phyloP scores from a whole-genome alignment of 768 basidiomycete species.

The Boletus barrowsii region DNA sequence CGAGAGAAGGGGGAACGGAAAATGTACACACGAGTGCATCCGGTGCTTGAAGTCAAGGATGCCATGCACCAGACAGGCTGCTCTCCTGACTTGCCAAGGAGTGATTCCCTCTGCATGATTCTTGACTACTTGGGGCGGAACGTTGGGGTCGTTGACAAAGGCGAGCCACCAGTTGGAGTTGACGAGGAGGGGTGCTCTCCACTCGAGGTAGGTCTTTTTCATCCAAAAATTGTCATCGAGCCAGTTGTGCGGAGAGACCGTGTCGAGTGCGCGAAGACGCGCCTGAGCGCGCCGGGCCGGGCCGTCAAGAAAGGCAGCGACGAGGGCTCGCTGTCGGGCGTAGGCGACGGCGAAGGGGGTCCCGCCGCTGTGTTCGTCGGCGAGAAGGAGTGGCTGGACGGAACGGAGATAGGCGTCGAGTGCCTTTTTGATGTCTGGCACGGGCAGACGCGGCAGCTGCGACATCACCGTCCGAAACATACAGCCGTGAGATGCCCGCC shows the following conservation, averaged over 20 bases:
- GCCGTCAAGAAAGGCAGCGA: slow-evolving; percentile 12
- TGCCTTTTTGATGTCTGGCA: slow-evolving; percentile 74
- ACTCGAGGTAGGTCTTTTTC: slow-evolving; percentile 83
- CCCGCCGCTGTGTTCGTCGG: slow-evolving; percentile 63
- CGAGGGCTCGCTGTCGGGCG: slow-evolving; percentile 20
- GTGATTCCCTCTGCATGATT: slow-evolving; percentile 43
- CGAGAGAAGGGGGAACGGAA: neutral
- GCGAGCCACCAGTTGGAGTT: slow-evolving; percentile 98
- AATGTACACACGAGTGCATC: slow-evolving; percentile 52
- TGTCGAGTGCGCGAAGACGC: slow-evolving; percentile 64
- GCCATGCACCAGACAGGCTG: slow-evolving; percentile 77
- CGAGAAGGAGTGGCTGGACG: slow-evolving; percentile 73
- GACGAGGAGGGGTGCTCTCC: slow-evolving; percentile 78
- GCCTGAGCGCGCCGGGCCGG: slow-evolving; percentile 20
- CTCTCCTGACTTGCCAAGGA: slow-evolving; percentile 81
- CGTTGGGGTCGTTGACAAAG: slow-evolving; percentile 67
- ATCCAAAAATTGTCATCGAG: slow-evolving; percentile 92
- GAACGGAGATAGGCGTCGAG: slow-evolving; percentile 77
- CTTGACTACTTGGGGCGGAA: slow-evolving; percentile 43
- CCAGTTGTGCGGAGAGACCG: slow-evolving; percentile 85
- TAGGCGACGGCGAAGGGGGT: slow-evolving; percentile 37
- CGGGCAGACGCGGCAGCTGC: slow-evolving; percentile 68
- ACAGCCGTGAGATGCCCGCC: slow-evolving; percentile 12
- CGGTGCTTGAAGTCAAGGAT: slow-evolving; percentile 69
- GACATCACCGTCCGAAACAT: slow-evolving; percentile 23